Evolutionary conservation across 2,329 filamentous ascomycete genomes (phyloP), one percentile per base, ranked within the genome.

Genomic region (Aspergillus brunneoviolaceus): DNA sequence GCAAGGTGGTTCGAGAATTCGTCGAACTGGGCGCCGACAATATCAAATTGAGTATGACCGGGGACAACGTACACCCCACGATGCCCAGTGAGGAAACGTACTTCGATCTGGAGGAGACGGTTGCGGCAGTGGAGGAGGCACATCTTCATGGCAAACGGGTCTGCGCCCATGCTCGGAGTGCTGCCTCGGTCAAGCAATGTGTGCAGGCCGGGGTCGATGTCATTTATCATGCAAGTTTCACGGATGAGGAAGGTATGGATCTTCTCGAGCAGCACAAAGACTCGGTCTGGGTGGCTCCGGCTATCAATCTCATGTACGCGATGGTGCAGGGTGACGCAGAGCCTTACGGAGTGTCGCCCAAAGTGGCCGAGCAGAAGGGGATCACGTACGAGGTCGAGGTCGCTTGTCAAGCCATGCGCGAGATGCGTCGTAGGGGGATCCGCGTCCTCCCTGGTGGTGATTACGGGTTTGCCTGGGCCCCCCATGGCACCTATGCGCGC

Each of bases 391-490:
- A 80, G 63, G 68, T 80, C 10, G 73, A 79, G 7, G 63, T 65
- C 1, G 76, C 78, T 0, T 69, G 75, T 21, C 63, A 65, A 19
- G 76, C 68, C 1, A 70, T 80, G 45, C 67, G 67, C 9, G 79
- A 80, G 64, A 79, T 81, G 74, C 76, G 77, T 60, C 60, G 66
- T n/a, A 70, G 78, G n/a, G 78, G 78, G 16, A 78, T 80, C 47
- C 69, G 70, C 0, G 74, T 81, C 0, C 67, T 81, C 2, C 79
- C 79, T 5, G 78, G 77, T 14, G 78, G 74, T 25, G 77, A 80
- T 62, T 81, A 78, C 49, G 77, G 77, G 1, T 80, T 80, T 52
- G 74, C 77, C 1, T 80, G 77, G 78, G 75, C 77, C 1, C 78
- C 77, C 1, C 78, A 80, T 35, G 79, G 79, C 11, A 79, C 78